Evolutionary conservation across 805 yeast genomes (phyloP).

Genomic region (Lachancea mirantina): DNA sequence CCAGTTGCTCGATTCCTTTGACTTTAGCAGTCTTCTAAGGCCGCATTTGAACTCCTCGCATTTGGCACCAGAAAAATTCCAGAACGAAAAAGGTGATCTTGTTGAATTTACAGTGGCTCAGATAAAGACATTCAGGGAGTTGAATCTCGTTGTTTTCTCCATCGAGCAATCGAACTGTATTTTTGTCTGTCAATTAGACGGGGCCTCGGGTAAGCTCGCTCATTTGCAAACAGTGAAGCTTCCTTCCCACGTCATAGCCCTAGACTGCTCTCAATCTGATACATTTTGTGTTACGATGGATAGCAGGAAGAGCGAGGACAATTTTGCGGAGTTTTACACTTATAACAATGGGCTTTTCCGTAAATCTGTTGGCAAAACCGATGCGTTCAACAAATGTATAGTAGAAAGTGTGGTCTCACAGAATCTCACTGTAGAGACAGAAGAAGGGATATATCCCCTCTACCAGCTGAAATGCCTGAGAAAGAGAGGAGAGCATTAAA

Average conservation of each 20-base stretch:
- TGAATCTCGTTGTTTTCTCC: constrained; percentile 36
- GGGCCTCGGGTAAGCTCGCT: constrained; percentile 15
- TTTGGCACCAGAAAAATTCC: constrained; percentile 57
- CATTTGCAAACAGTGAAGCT: constrained; percentile 28
- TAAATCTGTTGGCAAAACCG: constrained; percentile 16
- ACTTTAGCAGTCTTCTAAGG: constrained; percentile 37
- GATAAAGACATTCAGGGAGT: constrained; percentile 31
- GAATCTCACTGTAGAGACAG: constrained; percentile 31
- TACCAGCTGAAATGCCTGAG: constrained; percentile 44
- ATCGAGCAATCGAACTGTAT: constrained; percentile 47
- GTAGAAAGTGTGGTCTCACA: constrained; percentile 21
- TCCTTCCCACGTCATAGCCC: constrained; percentile 26
- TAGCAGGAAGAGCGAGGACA: constrained; percentile 16
- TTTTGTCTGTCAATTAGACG: constrained; percentile 25
- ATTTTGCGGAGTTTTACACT: constrained; percentile 16
- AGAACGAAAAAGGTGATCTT: constrained; percentile 40
- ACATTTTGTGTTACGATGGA: constrained; percentile 33
- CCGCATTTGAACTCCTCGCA: constrained; percentile 49
- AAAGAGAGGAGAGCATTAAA: constrained; percentile 53
- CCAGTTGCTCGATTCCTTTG: constrained; percentile 41
- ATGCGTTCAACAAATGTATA: constrained; percentile 18
- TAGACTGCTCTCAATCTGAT: constrained; percentile 28
- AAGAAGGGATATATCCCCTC: constrained; percentile 41
- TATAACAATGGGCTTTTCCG: constrained; percentile 21
- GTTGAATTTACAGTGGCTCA: constrained; percentile 49